Conservation (phyloP, 116 monocot species). For the Thalassia testudinum region DNA sequence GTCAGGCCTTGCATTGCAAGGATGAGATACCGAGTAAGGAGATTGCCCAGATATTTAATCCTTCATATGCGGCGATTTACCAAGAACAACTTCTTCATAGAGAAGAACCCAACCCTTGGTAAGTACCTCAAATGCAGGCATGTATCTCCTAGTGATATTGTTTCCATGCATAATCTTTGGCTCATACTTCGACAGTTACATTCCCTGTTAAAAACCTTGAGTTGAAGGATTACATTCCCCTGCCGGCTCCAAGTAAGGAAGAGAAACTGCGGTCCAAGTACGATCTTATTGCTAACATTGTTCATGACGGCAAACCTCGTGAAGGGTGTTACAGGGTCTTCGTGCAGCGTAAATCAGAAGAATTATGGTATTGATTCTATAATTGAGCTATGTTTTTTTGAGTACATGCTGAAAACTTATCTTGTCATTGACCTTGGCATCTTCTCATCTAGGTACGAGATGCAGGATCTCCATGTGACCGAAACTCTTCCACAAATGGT, state of each 20-base stretch:
- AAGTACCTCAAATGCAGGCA: slow-evolving; percentile 1
- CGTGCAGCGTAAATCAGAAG: slow-evolving; percentile 96
- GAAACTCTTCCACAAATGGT: slow-evolving; percentile 99
- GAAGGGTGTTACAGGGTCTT: slow-evolving; percentile 90
- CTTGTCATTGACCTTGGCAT: not conserved
- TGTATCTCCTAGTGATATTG: not conserved
- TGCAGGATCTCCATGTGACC: slow-evolving; percentile 90
- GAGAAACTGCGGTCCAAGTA: slow-evolving; percentile 76
- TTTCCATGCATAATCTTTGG: too few species aligned
- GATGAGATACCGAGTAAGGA: slow-evolving; percentile 87
- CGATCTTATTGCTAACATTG: slow-evolving; percentile 92
- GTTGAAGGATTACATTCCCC: slow-evolving; percentile 90
- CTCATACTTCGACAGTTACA: slow-evolving; percentile 33
- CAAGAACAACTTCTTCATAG: slow-evolving; percentile 89
- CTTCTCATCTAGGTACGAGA: slow-evolving; percentile 57
- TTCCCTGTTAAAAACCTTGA: slow-evolving; percentile 98
- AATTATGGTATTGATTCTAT: slow-evolving; percentile 45
- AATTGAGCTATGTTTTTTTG: not conserved
- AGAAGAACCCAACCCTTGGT: slow-evolving; percentile 97
- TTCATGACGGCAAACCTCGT: slow-evolving; percentile 95
- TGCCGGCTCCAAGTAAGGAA: slow-evolving; percentile 45
- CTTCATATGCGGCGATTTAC: slow-evolving; percentile 96
- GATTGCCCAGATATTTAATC: slow-evolving; percentile 82
- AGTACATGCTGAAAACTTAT: not conserved
- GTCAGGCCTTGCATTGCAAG: slow-evolving; percentile 82